Evolutionary conservation across 176 grass and related monocot genomes (phyloP).

Genomic region (Carex myosuroides): DNA sequence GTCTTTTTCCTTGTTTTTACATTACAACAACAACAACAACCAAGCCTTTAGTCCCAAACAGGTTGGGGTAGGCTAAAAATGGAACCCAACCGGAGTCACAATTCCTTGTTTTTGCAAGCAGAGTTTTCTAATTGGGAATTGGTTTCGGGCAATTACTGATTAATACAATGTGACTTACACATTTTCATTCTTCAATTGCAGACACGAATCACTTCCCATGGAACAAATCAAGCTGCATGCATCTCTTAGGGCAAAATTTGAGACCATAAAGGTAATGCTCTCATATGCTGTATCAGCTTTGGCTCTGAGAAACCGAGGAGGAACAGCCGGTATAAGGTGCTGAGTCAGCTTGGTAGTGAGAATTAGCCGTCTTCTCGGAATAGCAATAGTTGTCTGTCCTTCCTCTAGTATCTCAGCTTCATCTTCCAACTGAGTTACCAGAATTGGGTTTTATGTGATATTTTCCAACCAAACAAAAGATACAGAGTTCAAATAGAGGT

Average conservation of each 20-base stretch:
- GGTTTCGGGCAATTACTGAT: neutral
- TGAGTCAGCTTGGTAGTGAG: constrained; percentile 75
- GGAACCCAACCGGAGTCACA: too few species aligned
- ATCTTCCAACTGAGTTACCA: constrained; percentile 45
- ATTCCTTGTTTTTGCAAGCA: too few species aligned
- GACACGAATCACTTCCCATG: constrained; percentile 31
- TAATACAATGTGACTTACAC: constrained; percentile 37
- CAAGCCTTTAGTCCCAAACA: too few species aligned
- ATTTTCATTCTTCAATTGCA: constrained; percentile 40
- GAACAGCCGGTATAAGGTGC: constrained; percentile 71
- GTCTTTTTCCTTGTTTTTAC: neutral
- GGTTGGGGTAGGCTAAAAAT: too few species aligned
- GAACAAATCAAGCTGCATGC: constrained; percentile 61
- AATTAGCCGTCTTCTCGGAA: constrained; percentile 57
- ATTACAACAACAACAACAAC: neutral
- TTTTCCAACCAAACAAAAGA: constrained; percentile 4
- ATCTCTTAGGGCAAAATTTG: constrained; percentile 65
- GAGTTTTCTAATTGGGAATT: neutral
- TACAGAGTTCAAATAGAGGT: neutral
- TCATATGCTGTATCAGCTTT: constrained; percentile 63
- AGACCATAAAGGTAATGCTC: constrained; percentile 49
- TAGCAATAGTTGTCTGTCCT: constrained; percentile 28
- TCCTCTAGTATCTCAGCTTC: constrained; percentile 71
- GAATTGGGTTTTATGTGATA: neutral
- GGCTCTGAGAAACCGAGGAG: constrained; percentile 52